Evolutionary conservation across 768 basidiomycete species (phyloP).

Genomic region (Pilatotrama ljubarskyi): DNA sequence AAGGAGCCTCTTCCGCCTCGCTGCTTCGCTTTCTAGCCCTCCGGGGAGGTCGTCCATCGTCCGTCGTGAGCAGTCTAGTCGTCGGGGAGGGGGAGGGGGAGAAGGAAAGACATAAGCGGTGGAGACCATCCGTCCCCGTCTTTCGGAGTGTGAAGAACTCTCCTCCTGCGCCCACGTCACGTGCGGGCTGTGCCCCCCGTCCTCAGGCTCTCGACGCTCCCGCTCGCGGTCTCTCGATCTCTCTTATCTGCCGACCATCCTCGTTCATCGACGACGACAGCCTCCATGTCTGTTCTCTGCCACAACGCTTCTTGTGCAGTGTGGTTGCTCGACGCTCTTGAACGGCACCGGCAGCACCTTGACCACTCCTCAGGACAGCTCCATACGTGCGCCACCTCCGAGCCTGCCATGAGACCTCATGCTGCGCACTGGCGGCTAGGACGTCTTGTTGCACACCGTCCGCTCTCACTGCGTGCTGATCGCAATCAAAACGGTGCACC

Average conservation of each 20-base stretch:
- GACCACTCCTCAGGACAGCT: no score
- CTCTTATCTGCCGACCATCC: no score
- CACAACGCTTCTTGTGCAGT: no score
- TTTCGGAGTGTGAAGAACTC: slow-evolving; percentile 2
- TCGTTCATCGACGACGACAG: neutral
- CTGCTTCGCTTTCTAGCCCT: neutral
- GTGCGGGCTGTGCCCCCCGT: neutral
- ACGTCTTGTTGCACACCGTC: neutral
- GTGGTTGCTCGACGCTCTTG: no score
- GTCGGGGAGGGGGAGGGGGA: neutral
- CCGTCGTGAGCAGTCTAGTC: neutral
- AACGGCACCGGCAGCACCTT: no score
- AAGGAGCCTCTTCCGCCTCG: neutral
- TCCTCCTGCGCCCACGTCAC: neutral
- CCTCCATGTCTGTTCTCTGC: no score
- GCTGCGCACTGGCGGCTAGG: neutral
- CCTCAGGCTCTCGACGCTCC: neutral
- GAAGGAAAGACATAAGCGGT: neutral
- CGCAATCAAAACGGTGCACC: no score
- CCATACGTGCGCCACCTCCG: neutral
- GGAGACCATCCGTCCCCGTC: neutral
- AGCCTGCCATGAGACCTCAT: neutral
- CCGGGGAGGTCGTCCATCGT: neutral
- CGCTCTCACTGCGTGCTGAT: neutral
- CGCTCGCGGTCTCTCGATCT: neutral